Evolutionary conservation across 768 basidiomycete species (phyloP), one percentile per base, ranked within the genome.

Genomic region (Boletus huronensis): DNA sequence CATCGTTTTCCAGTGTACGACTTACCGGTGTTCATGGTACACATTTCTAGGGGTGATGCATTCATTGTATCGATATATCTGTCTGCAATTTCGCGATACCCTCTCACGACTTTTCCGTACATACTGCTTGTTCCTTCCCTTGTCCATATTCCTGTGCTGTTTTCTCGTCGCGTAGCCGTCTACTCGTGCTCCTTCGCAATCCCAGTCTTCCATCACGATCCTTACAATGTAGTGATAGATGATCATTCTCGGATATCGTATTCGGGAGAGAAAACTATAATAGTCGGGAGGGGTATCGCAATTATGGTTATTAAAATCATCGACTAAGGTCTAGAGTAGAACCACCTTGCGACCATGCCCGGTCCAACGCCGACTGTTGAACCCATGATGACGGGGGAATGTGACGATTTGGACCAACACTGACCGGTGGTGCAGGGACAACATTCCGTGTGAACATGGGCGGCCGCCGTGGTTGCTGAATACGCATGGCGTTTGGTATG

Each of bases 401-500:
- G 54, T 74, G 74, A 17, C 68, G 70, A 74, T 67, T 70, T 17
- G 71, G 63, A 14, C 65, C 63, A 25, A 70, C 68, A 39, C 71
- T 68, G 21, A 70, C 67, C 14, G 69, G 66, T 8, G 72, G 70
- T 1, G 73, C 67, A 31, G 71, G 74, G 25, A 72, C 64, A 41
- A 70, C 64, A 51, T 68, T 61, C 60, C 70, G 55, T 52, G 66
- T 57, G 65, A 85, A 85, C 71, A 85, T 85, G 45, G 78, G 80
- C 11, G 83, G 72, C 60, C 85, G 75, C 57, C 84, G 76, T 14
- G 77, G 79, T 8, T 77, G 80, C 25, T 76, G 82, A 60, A 79
- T 72, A 17, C 82, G 76, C 71, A 79, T 76, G 16, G 72, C 74
- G n/a, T 75, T 77, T 36, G 78, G 81, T 56, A 81, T 60, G 47